Evolutionary conservation across 106 monocot genomes (phyloP), one percentile per base, ranked within the genome.

Genomic region (Dioscorea dumetorum): DNA sequence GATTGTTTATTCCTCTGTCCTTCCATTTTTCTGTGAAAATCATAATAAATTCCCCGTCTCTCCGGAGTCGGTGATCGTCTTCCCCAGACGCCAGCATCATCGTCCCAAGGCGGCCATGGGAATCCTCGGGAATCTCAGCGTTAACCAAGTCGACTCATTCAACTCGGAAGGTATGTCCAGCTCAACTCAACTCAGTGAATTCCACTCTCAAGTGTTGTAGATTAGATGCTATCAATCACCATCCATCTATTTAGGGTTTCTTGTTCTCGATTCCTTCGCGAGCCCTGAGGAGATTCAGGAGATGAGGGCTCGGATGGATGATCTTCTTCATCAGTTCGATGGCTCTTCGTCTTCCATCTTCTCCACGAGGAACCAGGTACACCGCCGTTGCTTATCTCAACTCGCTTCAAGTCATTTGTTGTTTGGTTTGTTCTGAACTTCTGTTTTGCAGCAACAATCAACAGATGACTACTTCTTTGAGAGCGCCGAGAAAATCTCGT

Each of bases 401-500:
- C 49, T 6, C 41, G 41, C 41, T 41, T 10, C 41, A 8, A 41
- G 41, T 1, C 4, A 20, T 70, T 52, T 14, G 15, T 23, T 8
- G 48, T 60, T 52, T 50, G 21, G 18, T 68, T 23, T 69, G 28
- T 28, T 28, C 28, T 28, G 54, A 52, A 9, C 18, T 13, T 58
- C 32, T 48, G 21, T 66, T 62, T 62, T 73, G 31, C 80, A 99
- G 97, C 69, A 60, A 64, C 57, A 87, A 24, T 8, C 35, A 49
- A 89, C 92, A 50, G 87, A 89, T 49, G 74, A 87, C 10, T 90
- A 92, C 70, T 97, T 92, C 72, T 97, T 76, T 56, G 79, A 97
- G 60, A 92, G 97, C 54, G 86, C 89, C 0, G 89, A 97, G 72
- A 91, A 92, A n/a, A 79, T 92, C 50, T 92, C 97, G 4, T 99